Percentiles rank a stretch among this genome's conserved stretches.
Conservation (phyloP, 805 yeast genomes). For the Tetrapisispora fleetii region DNA sequence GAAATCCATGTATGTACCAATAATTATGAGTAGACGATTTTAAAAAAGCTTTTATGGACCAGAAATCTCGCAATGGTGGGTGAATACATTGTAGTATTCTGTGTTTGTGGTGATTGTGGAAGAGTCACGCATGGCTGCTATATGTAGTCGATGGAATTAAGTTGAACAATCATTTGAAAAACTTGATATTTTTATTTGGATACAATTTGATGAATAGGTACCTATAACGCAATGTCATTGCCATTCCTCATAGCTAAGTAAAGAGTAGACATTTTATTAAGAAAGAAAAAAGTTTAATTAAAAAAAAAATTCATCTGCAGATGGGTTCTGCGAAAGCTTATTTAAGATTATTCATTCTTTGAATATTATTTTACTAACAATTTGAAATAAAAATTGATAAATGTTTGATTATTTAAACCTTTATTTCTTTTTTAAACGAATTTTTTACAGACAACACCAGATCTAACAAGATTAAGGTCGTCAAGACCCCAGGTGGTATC, state of each 20-base stretch:
- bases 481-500: constrained; percentile 99
- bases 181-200: no score
- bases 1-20: constrained; percentile 87
- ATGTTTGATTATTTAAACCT: neutral
- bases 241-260: no score
- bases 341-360: neutral
- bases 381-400: neutral
- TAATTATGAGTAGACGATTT: neutral
- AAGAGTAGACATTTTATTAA: no score
- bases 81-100: neutral
- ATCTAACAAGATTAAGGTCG: constrained; percentile 99
- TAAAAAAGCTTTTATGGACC: neutral
- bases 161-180: no score
- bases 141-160: no score
- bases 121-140: neutral
- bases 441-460: constrained; percentile 80
- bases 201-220: no score
- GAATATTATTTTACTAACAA: constrained; percentile 5
- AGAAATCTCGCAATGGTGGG: neutral
- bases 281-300: no score
- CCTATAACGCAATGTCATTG: no score
- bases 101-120: neutral
- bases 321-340: no score
- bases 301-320: no score
- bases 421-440: neutral